Evolutionary conservation across 768 basidiomycete genomes (phyloP), one percentile per base, ranked within the genome.

Genomic region (Termitomyces sp.): DNA sequence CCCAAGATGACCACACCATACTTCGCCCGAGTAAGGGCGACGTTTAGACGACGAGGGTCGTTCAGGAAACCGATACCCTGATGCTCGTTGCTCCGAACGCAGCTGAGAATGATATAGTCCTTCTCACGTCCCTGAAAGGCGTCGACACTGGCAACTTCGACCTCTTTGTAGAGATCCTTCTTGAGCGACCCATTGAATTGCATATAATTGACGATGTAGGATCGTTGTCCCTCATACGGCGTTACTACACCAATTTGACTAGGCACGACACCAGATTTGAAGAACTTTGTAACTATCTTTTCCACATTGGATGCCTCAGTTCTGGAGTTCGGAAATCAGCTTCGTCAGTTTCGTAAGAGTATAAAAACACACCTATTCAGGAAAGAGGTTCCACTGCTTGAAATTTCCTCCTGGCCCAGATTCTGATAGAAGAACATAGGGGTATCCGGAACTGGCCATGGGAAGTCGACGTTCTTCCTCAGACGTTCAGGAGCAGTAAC

Each of bases 361-460:
- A 18, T n/a, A 57, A n/a, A 53, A 16, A 64, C 77, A 47, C 55
- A 86, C 90, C 92, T 86, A 74, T 99, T 98, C 65, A 99, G 80
- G 83, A 98, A 99, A 13, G 95, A 98, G 1, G 97, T 99, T 55
- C 97, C 97, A 68, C 94, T 96, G 58, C 93, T 95, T 13, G 95
- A 98, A 58, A 99, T 99, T 70, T 99, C 97, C 69, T 99, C 97
- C 67, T 98, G 96, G 0, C 97, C 97, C 51, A 99, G 74, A 68
- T 99, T 99, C 81, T 98, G 96, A 75, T 99, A 98, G 78, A 98
- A 99, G 79, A 98, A 98, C 96, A 99, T 98, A 16, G 97, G 97
- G 1, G 94, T 96, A 67, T 96, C 94, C 16, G 91, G 89, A 42
- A 91, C 85, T 6, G 97, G 97, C 97, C 97, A 98, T 0, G 97